phyloP scores from a whole-genome alignment of 805 yeast genomes.

The Ogataea ramenticola region DNA sequence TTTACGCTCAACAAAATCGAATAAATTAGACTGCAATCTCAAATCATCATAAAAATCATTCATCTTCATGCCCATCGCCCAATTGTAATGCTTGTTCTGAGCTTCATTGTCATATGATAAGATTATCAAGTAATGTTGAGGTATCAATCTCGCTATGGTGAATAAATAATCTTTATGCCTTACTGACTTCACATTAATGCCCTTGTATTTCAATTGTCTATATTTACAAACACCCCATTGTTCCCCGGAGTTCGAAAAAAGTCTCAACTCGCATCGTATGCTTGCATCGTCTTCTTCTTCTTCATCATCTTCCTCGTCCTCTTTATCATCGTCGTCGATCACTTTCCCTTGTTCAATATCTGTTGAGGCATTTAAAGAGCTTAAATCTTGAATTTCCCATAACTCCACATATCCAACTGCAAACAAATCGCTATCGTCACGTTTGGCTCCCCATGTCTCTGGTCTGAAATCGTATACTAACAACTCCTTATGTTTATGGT shows the following conservation, averaged over 20 bases:
- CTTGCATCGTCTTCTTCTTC: conserved; percentile 8
- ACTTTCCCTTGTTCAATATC: too few species aligned
- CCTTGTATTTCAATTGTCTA: conserved; percentile 5
- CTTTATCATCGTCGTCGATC: background rate
- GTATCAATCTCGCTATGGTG: conserved; percentile 15
- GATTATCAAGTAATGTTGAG: conserved; percentile 16
- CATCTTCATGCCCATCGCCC: conserved; percentile 21
- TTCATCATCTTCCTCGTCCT: conserved; percentile 6
- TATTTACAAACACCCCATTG: conserved; percentile 12
- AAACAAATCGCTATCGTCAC: conserved; percentile 6
- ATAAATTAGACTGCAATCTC: conserved; percentile 11
- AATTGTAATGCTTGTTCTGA: background rate
- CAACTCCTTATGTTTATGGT: conserved; percentile 7
- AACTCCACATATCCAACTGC: conserved; percentile 17
- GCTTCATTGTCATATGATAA: conserved; percentile 5
- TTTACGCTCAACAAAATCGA: conserved; percentile 12
- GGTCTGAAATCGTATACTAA: conserved; percentile 11
- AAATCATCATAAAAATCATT: conserved; percentile 20
- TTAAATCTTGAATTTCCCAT: conserved; percentile 12
- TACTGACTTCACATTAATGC: conserved; percentile 7
- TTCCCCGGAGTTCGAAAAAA: conserved; percentile 1
- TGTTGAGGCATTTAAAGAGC: conserved; percentile 4
- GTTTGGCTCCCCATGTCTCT: conserved; percentile 10
- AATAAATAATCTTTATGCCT: conserved; percentile 10
- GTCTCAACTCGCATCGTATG: conserved; percentile 3